Evolutionary conservation across 768 basidiomycete species (phyloP).

Genomic region (Pisolithus marmoratus): DNA sequence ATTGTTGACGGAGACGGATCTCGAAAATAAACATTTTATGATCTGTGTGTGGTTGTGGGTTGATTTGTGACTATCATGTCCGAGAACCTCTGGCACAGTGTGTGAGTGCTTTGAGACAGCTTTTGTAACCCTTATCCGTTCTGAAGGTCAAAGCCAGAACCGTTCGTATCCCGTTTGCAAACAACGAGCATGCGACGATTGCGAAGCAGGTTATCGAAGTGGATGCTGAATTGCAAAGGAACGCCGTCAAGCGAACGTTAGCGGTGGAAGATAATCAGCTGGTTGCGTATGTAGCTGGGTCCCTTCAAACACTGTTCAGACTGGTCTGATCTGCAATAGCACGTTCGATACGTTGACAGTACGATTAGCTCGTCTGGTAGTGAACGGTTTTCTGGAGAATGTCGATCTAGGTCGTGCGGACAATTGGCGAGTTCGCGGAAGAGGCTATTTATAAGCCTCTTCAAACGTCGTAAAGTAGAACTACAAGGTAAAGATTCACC

Average conservation of each 20-base stretch:
- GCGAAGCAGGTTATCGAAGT: conserved; percentile 84
- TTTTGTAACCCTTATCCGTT: background rate
- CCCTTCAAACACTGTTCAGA: background rate
- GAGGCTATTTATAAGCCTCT: conserved; percentile 39
- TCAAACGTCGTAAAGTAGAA: background rate
- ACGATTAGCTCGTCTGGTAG: conserved; percentile 75
- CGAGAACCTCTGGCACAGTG: conserved; percentile 43
- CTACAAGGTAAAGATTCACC: conserved; percentile 6
- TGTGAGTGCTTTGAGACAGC: conserved; percentile 34
- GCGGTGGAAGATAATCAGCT: conserved; percentile 61
- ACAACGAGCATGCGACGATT: conserved; percentile 67
- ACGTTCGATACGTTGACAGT: conserved; percentile 75
- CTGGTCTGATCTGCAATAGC: conserved; percentile 30
- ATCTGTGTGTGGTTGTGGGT: no score
- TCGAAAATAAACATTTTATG: no score
- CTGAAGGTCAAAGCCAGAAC: conserved; percentile 35
- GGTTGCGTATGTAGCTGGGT: conserved; percentile 56
- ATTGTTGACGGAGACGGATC: no score
- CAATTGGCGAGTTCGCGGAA: conserved; percentile 74
- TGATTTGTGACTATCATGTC: conserved; percentile 14
- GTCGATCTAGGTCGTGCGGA: conserved; percentile 80
- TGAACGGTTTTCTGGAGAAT: conserved; percentile 87
- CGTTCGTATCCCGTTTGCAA: conserved; percentile 74
- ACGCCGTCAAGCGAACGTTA: conserved; percentile 72
- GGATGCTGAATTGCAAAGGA: conserved; percentile 77